These are phyloP conservation scores for Biancaea sappan DNA, from an alignment of 306 rosid genomes.

Conservation along the genomic window DNA sequence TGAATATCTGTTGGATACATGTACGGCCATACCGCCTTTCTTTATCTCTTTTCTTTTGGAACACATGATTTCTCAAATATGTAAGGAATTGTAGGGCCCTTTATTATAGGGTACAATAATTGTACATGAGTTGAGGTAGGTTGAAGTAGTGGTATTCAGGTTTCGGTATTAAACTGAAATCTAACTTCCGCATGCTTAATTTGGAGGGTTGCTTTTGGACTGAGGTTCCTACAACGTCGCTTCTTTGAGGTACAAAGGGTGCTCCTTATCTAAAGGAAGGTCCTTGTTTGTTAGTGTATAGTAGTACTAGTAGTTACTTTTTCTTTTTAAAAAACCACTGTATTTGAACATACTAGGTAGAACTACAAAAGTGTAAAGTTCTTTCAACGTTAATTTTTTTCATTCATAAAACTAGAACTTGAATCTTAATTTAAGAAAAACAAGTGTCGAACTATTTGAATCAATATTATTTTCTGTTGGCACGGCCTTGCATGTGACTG, in stretches of 20 bases:
- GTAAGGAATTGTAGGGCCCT: not conserved
- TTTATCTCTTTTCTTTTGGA: not conserved
- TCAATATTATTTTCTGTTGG: too few relatives aligned
- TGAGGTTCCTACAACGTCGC: conserved; percentile 26
- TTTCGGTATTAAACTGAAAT: conserved; percentile 20
- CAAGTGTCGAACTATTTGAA: too few relatives aligned
- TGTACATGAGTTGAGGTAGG: conserved; percentile 8
- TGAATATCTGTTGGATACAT: not conserved
- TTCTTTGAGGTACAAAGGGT: conserved; percentile 20
- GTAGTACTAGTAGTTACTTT: too few relatives aligned
- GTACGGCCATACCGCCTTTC: not conserved
- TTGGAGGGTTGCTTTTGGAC: conserved; percentile 29
- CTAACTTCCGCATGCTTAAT: conserved; percentile 14
- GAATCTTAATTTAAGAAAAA: too few relatives aligned
- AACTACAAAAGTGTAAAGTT: too few relatives aligned
- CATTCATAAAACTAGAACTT: too few relatives aligned
- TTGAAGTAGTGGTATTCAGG: not conserved
- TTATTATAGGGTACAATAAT: not conserved
- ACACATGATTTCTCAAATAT: not conserved
- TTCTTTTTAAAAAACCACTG: too few relatives aligned
- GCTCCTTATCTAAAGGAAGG: conserved; percentile 28
- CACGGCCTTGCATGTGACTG: conserved; percentile 38
- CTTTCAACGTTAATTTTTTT: too few relatives aligned
- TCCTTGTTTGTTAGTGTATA: conserved; percentile 23
- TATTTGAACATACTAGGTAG: too few relatives aligned